Conservation (phyloP, 257 asterid genomes). For the Capsicum baccatum region DNA sequence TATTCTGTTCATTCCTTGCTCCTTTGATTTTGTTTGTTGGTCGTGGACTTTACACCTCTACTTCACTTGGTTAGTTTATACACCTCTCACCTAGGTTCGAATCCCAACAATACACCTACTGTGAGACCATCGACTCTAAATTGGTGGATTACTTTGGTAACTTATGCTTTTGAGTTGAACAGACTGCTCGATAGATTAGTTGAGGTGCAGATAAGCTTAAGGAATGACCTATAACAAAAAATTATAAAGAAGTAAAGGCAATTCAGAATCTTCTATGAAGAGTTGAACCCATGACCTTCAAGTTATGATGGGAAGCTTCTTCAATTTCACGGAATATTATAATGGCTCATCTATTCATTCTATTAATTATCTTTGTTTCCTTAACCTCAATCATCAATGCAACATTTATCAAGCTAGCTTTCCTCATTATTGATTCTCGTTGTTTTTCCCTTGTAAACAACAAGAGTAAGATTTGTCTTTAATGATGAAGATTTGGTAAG, state of each 20-base stretch:
- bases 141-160: background rate
- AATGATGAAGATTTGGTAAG: too few relatives aligned
- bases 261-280: background rate
- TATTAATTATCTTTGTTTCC: background rate
- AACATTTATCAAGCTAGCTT: background rate
- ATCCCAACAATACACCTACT: too few relatives aligned
- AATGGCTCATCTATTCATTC: background rate
- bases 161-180: background rate
- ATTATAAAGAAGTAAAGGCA: background rate
- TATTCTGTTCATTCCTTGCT: too few relatives aligned
- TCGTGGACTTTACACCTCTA: too few relatives aligned
- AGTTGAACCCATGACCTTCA: conserved; percentile 1
- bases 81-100: too few relatives aligned
- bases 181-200: background rate
- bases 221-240: background rate
- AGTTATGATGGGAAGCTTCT: background rate
- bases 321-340: background rate
- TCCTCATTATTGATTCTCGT: background rate
- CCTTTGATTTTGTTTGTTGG: too few relatives aligned
- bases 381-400: background rate
- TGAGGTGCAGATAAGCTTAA: background rate
- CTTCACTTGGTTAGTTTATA: too few relatives aligned
- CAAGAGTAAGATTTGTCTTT: too few relatives aligned
- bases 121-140: too few relatives aligned
- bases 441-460: too few relatives aligned